These are phyloP conservation scores for Acephala macrosclerotiorum DNA, from an alignment of 2,329 filamentous ascomycete genomes.

Conservation along the genomic window DNA sequence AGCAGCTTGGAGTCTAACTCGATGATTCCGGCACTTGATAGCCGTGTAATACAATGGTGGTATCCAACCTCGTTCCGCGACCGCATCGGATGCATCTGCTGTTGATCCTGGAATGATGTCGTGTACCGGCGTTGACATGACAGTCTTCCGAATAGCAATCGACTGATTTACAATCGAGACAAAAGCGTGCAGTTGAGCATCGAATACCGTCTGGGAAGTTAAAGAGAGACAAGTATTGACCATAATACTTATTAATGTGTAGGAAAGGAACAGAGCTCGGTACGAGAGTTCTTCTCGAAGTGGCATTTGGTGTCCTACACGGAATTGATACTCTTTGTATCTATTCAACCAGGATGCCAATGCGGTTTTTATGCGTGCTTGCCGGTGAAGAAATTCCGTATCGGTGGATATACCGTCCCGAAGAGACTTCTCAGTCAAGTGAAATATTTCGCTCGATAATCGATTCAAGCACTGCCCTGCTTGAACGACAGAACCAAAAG, in stretches of 20 bases:
- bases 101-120: not conserved
- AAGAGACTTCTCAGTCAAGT: slow-evolving; percentile 19
- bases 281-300: slow-evolving; percentile 28
- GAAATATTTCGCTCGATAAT: slow-evolving; percentile 31
- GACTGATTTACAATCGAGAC: slow-evolving; percentile 42
- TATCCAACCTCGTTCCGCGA: slow-evolving; percentile 53
- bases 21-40: slow-evolving; percentile 54
- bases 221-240: slow-evolving; percentile 44
- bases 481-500: slow-evolving; percentile 37
- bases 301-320: not conserved
- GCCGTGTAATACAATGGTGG: slow-evolving; percentile 54
- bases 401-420: not conserved
- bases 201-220: slow-evolving; percentile 48
- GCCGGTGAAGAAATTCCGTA: not conserved
- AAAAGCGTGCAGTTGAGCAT: slow-evolving; percentile 46
- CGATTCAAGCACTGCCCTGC: slow-evolving; percentile 33
- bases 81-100: slow-evolving; percentile 42
- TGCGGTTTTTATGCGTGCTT: slow-evolving; percentile 19
- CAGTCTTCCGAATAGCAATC: slow-evolving; percentile 6
- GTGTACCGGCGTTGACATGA: not conserved
- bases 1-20: slow-evolving; percentile 50
- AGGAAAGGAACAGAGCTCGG: slow-evolving; percentile 47
- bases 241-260: slow-evolving; percentile 54
- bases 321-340: slow-evolving; percentile 18
- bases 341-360: slow-evolving; percentile 22